A percentile compares a stretch with the other conserved stretches of the same genome.
Evolutionary conservation across 495 filamentous ascomycete species (phyloP).

Genomic region (Hypoxylon lienhwacheense): DNA sequence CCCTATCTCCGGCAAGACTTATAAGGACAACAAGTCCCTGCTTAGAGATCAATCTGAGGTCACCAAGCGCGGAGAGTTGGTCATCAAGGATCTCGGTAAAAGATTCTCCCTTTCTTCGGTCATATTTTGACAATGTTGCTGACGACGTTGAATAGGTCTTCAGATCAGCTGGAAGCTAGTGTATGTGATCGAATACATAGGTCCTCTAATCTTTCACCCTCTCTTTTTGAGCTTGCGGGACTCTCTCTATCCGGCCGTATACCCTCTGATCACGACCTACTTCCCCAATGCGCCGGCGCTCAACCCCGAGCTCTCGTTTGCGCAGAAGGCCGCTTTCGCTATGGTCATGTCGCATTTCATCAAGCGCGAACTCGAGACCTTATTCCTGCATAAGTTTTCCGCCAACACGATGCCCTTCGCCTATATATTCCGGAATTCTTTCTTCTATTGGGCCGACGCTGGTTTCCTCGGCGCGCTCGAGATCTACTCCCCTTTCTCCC

Average conservation of each 20-base stretch:
- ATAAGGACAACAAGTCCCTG: constrained; percentile 58
- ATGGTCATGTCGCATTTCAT: constrained; percentile 82
- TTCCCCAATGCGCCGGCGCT: constrained; percentile 36
- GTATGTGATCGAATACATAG: constrained; percentile 91
- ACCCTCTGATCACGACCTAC: constrained; percentile 43
- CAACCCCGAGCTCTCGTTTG: constrained; percentile 53
- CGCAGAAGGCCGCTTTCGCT: constrained; percentile 70
- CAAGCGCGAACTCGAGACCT: constrained; percentile 92
- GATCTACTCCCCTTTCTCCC: constrained; percentile 74
- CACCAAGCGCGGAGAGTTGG: constrained; percentile 67
- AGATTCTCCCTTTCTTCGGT: neutral
- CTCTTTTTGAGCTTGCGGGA: constrained; percentile 70
- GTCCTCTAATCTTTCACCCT: constrained; percentile 88
- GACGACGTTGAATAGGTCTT: constrained; percentile 58
- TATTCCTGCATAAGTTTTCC: constrained; percentile 95
- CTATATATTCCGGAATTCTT: constrained; percentile 89
- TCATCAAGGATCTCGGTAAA: constrained; percentile 93
- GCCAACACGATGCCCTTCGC: constrained; percentile 84
- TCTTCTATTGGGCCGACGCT: constrained; percentile 85
- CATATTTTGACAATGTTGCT: neutral
- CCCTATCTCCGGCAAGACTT: constrained; percentile 63
- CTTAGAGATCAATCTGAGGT: constrained; percentile 66
- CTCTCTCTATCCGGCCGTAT: constrained; percentile 68
- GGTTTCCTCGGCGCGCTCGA: constrained; percentile 82
- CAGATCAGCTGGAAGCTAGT: constrained; percentile 94